Conservation (phyloP, 345 rosid species). For the Camelina neglecta region DNA sequence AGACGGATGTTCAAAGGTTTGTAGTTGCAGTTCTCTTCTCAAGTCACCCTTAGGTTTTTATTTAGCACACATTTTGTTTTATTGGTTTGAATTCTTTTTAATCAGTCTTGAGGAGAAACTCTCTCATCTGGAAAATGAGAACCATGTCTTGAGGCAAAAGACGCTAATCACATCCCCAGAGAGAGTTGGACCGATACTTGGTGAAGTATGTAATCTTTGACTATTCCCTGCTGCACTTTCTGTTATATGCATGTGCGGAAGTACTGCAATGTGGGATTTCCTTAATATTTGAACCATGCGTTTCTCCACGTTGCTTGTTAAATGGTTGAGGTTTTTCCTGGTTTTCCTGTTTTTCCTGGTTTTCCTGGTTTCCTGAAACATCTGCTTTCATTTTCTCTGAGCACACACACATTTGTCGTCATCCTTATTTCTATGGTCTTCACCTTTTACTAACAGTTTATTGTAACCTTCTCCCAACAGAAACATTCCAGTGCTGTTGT, state of each 20-base stretch:
- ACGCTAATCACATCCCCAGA: constrained; percentile 63
- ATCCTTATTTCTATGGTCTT: constrained; percentile 23
- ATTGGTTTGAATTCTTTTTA: constrained; percentile 7
- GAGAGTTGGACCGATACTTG: constrained; percentile 54
- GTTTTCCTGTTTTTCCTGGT: no score
- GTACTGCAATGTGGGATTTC: constrained; percentile 18
- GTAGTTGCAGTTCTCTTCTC: constrained; percentile 27
- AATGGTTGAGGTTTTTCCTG: constrained; percentile 1
- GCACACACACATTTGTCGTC: background rate
- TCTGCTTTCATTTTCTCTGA: constrained; percentile 6
- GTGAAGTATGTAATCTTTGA: constrained; percentile 64
- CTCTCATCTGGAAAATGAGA: constrained; percentile 79
- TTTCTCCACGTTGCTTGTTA: constrained; percentile 14
- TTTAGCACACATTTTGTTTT: background rate
- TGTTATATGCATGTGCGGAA: constrained; percentile 24
- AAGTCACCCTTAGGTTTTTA: constrained; percentile 12
- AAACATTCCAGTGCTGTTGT: constrained; percentile 58
- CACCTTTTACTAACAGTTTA: constrained; percentile 20
- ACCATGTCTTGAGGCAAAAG: constrained; percentile 80
- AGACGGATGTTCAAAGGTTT: constrained; percentile 74
- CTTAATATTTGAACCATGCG: constrained; percentile 20
- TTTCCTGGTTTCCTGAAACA: constrained; percentile 6
- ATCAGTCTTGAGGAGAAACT: constrained; percentile 79
- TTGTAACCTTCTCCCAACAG: constrained; percentile 49
- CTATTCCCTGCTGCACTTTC: constrained; percentile 33